Evolutionary conservation across 768 basidiomycete genomes (phyloP), one percentile per base, ranked within the genome.

Genomic region (Neoboletus magnificus): DNA sequence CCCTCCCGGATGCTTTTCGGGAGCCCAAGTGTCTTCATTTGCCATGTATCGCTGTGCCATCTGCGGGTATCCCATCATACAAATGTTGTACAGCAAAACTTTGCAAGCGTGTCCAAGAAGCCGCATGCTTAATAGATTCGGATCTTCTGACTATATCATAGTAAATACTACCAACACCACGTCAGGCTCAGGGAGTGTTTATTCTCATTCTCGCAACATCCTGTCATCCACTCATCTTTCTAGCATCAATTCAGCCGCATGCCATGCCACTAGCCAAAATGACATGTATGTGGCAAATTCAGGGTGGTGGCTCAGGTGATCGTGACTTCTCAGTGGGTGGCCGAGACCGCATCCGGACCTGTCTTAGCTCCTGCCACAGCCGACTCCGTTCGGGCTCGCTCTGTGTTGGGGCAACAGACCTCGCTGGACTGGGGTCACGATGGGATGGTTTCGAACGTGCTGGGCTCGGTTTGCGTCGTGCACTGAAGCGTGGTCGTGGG

Each of bases 331-430:
- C 74, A 20, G 79, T 81, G 37, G 73, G 73, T 47, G 78, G 74
- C 37, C 76, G 73, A 55, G 81, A 72, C 66, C 76, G 76, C 55
- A 73, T 73, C 60, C 74, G 78, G 50, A 82, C 72, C 54, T 79
- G 77, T 63, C 75, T 76, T 25, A 85, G 70, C 61, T 85, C 84
- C 41, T 73, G 75, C 82, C 83, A 84, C 56, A 85, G 63, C 54
- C 73, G 74, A 61, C 78, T 76, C 59, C 79, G 58, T 70, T 73
- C 66, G 41, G 63, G 71, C 40, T 76, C 77, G 15, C 71, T 74
- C 7, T 64, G 74, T 25, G 70, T 62, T 30, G 72, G 63, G 11
- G 52, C 63, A 15, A 56, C 51, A 57, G 69, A 65, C 54, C 66
- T 65, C 20, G 56, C 54, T 8, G 71, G 71, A 54, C 70, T 71